Evolutionary conservation across 1,139 yeast genomes (phyloP), one percentile per base, ranked within the genome.

Genomic region (Yamadazyma siamensis): DNA sequence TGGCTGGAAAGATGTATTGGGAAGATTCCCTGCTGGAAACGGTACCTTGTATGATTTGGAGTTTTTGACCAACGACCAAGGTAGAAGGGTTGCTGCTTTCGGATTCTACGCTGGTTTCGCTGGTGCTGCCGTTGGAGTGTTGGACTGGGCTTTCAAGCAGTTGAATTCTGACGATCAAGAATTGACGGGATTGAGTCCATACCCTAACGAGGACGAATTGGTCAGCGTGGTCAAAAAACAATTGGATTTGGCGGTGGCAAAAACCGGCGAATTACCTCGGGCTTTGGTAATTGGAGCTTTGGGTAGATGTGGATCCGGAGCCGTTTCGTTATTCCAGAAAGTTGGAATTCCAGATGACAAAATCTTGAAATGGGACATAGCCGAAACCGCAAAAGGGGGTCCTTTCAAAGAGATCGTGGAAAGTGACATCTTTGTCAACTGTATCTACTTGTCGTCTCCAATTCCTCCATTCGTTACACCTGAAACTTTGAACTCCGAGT

Each of bases 241-340:
- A 37, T 70, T 86, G 44, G 61, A 61, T 13, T 64, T 55, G 23
- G 95, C 94, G 11, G 65, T 78, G 40, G 66, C 58, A 27, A 71
- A 73, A 49, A 72, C 64, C 31, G 84, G 83, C 30, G 71, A 66
- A 54, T 68, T 65, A 47, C 98, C 97, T 43, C 81, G 73, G 33
- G 86, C 83, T 29, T 71, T 91, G 49, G 82, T 91, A 34, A 91
- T 91, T 56, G 99, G 99, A 53, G 98, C 98, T 15, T 73, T 89
- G 39, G 99, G 98, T 41, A 83, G 99, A 70, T 91, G 98, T 65
- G 99, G 99, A 35, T 80, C 94, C n/a, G 99, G 99, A 55, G 97
- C 99, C 21, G 67, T 86, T 45, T 94, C 84, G 46, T 71, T 88
- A 38, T 76, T 87, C 62, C 73, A 70, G 46, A 83, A 83, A 65